These are phyloP conservation scores for Pichia heedii DNA, from an alignment of 805 yeast genomes.

Conservation along the genomic window DNA sequence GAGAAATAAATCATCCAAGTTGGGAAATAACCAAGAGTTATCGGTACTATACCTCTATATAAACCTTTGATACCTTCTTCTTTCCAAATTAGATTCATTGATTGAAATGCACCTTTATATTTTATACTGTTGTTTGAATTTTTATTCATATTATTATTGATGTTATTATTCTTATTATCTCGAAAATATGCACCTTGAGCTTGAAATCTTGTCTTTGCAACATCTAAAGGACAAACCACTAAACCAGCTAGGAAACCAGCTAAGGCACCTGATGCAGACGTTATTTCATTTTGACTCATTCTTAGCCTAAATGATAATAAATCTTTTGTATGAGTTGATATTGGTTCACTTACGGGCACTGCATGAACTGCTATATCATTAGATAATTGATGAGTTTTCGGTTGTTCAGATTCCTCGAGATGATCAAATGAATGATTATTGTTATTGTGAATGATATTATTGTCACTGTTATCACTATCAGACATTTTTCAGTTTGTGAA, in stretches of 20 bases:
- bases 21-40: conserved; percentile 87
- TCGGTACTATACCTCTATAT: conserved; percentile 88
- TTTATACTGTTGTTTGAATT: conserved; percentile 18
- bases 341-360: conserved; percentile 10
- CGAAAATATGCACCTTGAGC: conserved; percentile 62
- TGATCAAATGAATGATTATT: background rate
- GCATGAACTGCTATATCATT: conserved; percentile 12
- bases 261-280: conserved; percentile 85
- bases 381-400: conserved; percentile 10
- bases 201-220: conserved; percentile 87
- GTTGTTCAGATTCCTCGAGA: conserved; percentile 4
- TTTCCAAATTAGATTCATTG: conserved; percentile 52
- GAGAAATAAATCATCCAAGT: conserved; percentile 96
- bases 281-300: conserved; percentile 34
- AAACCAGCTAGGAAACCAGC: conserved; percentile 89
- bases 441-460: background rate
- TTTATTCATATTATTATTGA: conserved; percentile 2
- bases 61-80: conserved; percentile 82
- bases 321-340: conserved; percentile 11
- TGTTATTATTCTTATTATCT: conserved; percentile 5
- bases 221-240: conserved; percentile 90
- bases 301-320: conserved; percentile 9
- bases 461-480: background rate
- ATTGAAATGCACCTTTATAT: conserved; percentile 54
- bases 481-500: no score